Evolutionary conservation across 2,329 filamentous ascomycete genomes (phyloP), one percentile per base, ranked within the genome.

Genomic region (Cadophora sp.): DNA sequence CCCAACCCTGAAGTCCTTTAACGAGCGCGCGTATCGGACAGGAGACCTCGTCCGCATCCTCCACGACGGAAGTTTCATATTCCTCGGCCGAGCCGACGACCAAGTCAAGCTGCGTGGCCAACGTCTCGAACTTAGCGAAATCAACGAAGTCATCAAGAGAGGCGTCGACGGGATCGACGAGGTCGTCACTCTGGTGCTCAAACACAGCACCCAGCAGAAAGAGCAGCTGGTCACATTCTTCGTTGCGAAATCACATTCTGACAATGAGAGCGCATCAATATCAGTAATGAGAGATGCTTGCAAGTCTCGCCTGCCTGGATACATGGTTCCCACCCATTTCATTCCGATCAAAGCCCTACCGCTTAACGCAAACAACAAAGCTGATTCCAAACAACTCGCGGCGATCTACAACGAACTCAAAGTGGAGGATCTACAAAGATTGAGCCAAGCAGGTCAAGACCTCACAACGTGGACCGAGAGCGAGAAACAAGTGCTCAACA

Each of bases 91-190:
- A 16, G 91, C 91, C 6, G 95, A 98, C 76, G 93, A 97, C 65
- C 94, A 98, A 79, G 90, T 97, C 70, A 98, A 98, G 78, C 85
- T 97, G 3, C 89, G 95, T 12, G 94, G 94, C 0, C 94, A 97
- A 77, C 86, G 94, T 16, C 85, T 98, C 0, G 95, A 98, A 76
- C 91, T 97, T 69, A 92, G 91, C 0, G 94, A 98, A 80, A 97
- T 97, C 78, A 96, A 97, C 73, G 90, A 94, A 60, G 87, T 91
- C 9, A 93, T 97, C 73, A 89, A 88, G 40, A 88, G 88, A 24
- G 86, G 86, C 0, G 83, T 87, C 0, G 70, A 78, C 0, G 81
- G 81, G 0, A 80, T 96, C 9, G 82, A 85, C 16, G 92, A 97
- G 73, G 89, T 92, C 0, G 89, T 78, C 1, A 97, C 94, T 0